phyloP scores from a whole-genome alignment of 495 filamentous ascomycete species.

The Apodospora peruviana region DNA sequence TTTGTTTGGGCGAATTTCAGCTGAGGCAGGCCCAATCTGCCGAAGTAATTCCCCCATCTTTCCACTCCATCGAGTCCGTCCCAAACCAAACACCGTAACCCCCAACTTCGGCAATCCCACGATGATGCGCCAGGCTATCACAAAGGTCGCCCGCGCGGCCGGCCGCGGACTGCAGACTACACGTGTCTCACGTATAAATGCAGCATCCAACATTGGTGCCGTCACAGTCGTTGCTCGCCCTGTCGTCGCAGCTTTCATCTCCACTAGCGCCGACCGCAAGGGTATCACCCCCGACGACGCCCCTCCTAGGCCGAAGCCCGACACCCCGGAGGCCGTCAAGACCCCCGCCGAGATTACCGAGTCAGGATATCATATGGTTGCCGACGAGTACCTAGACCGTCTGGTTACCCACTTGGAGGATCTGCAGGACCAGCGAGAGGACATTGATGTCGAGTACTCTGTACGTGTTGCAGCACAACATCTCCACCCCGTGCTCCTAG shows the following conservation, averaged over 20 bases:
- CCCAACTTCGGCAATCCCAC: too few relatives aligned
- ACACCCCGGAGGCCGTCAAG: conserved; percentile 12
- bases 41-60: neutral
- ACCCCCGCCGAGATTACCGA: conserved; percentile 31
- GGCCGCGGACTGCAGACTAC: conserved; percentile 12
- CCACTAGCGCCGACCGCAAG: conserved; percentile 12
- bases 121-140: conserved; percentile 24
- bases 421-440: conserved; percentile 54
- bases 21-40: too few relatives aligned
- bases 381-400: conserved; percentile 49
- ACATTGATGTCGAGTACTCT: conserved; percentile 62
- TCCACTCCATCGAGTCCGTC: neutral
- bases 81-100: neutral
- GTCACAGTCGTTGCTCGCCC: neutral
- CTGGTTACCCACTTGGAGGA: conserved; percentile 61
- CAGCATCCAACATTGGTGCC: conserved; percentile 6
- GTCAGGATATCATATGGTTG: conserved; percentile 40
- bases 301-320: conserved; percentile 13
- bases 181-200: neutral
- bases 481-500: neutral
- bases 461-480: conserved; percentile 34
- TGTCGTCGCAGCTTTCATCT: conserved; percentile 6
- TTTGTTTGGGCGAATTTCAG: too few relatives aligned
- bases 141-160: conserved; percentile 20
- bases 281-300: conserved; percentile 29